A percentile compares a stretch with the other conserved stretches of the same genome.
phyloP scores from a whole-genome alignment of 164 flowering plant genomes.

The Nymphaea colorata region DNA sequence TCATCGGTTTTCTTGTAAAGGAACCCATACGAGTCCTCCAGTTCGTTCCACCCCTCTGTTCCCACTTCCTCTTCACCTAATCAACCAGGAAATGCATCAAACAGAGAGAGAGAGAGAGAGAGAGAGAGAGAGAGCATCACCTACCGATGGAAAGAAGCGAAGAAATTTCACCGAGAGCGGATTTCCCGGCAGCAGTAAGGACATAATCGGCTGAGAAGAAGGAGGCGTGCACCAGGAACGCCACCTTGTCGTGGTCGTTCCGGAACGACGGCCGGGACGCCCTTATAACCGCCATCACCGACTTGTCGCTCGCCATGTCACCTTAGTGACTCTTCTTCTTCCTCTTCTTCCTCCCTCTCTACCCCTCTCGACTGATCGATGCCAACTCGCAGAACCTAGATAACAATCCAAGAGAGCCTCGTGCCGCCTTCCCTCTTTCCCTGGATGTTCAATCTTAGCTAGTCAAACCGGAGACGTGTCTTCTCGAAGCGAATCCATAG shows the following conservation, averaged over 20 bases:
- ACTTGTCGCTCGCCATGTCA: constrained; percentile 6
- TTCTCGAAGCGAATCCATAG: too few species aligned
- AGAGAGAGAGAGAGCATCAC: background rate
- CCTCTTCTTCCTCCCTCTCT: background rate
- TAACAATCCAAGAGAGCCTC: too few species aligned
- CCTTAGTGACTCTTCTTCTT: background rate
- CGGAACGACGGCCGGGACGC: constrained; percentile 11
- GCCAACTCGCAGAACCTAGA: too few species aligned
- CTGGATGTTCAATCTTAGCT: background rate
- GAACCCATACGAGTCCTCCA: constrained; percentile 10
- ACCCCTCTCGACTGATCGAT: too few species aligned
- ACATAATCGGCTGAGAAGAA: constrained; percentile 10
- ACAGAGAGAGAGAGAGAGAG: background rate
- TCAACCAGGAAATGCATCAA: background rate
- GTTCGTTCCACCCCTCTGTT: constrained; percentile 14
- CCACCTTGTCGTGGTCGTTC: constrained; percentile 7
- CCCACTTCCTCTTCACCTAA: constrained; percentile 10
- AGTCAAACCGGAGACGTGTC: too few species aligned
- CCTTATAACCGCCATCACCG: constrained; percentile 13
- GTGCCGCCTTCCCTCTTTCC: background rate
- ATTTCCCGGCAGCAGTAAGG: constrained; percentile 10
- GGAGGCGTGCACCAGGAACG: constrained; percentile 10
- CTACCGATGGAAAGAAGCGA: background rate
- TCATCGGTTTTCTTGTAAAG: constrained; percentile 1
- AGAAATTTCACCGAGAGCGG: background rate